These are phyloP conservation scores for Globisporangium yorkense DNA, from an alignment of 352 stramenopile species.

Conservation along the genomic window DNA sequence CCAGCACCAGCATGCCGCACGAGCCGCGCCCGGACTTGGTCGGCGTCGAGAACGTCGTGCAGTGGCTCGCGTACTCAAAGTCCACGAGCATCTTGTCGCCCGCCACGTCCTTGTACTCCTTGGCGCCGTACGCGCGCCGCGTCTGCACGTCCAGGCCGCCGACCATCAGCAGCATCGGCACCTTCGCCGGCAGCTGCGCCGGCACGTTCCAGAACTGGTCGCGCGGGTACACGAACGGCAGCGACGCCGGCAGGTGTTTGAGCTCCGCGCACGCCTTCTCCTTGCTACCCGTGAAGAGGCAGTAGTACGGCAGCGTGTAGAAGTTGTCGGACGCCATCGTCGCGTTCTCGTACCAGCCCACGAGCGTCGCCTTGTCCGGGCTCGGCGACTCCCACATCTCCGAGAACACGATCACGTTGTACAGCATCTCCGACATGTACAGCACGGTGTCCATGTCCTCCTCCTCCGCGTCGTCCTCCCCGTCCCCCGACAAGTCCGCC, in stretches of 20 bases:
- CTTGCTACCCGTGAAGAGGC: conserved; percentile 56
- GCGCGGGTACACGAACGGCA: conserved; percentile 42
- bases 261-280: conserved; percentile 53
- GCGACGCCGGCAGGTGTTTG: conserved; percentile 30
- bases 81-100: conserved; percentile 59
- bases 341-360: conserved; percentile 51
- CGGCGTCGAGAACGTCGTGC: conserved; percentile 75
- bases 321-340: conserved; percentile 70
- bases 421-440: conserved; percentile 67
- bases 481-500: conserved; percentile 6
- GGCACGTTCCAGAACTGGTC: conserved; percentile 72
- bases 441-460: conserved; percentile 41
- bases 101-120: conserved; percentile 41
- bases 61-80: conserved; percentile 66
- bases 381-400: conserved; percentile 67
- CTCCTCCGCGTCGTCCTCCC: conserved; percentile 25
- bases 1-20: conserved; percentile 62
- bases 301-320: conserved; percentile 66
- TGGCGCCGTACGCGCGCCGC: conserved; percentile 34
- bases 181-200: conserved; percentile 28
- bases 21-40: conserved; percentile 31
- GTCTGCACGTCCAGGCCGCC: conserved; percentile 57
- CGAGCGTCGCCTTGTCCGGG: conserved; percentile 42
- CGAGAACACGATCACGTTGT: conserved; percentile 75
- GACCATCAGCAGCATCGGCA: conserved; percentile 47